Conservation (phyloP, 257 asterid genomes). For the Solanum tarapatanum region DNA sequence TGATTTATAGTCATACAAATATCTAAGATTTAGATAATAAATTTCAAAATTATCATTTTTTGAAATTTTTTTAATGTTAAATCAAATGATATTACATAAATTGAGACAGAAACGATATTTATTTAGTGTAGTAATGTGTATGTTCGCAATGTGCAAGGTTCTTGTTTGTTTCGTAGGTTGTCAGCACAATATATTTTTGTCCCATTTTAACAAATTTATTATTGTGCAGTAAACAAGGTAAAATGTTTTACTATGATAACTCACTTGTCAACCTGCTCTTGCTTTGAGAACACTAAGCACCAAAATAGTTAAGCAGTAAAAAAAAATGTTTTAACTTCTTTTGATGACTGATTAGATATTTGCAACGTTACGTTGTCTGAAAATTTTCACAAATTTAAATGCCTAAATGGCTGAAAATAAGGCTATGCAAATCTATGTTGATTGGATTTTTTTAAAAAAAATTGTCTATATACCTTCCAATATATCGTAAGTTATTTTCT, state of each 20-base stretch:
- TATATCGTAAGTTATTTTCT: background rate
- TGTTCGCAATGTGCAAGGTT: background rate
- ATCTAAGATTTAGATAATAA: background rate
- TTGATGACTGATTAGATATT: background rate
- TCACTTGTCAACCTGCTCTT: background rate
- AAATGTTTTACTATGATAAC: background rate
- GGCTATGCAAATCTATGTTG: background rate
- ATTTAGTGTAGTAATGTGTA: background rate
- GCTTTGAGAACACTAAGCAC: background rate
- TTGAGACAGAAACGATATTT: background rate
- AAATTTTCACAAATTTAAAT: background rate
- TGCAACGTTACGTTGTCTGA: background rate
- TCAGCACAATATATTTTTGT: background rate
- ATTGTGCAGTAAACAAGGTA: background rate
- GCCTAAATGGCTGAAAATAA: background rate
- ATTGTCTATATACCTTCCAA: background rate
- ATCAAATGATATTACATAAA: rapidly evolving
- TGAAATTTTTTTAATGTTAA: background rate
- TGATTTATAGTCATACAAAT: no score
- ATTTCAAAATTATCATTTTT: no score
- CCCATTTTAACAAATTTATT: background rate
- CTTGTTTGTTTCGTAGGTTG: conserved; percentile 8
- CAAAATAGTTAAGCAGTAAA: background rate
- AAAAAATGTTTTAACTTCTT: background rate
- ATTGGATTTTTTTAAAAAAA: background rate